Base-by-base conservation (phyloP, 2,329 filamentous ascomycete species). In the Colletotrichum somersetense region DNA sequence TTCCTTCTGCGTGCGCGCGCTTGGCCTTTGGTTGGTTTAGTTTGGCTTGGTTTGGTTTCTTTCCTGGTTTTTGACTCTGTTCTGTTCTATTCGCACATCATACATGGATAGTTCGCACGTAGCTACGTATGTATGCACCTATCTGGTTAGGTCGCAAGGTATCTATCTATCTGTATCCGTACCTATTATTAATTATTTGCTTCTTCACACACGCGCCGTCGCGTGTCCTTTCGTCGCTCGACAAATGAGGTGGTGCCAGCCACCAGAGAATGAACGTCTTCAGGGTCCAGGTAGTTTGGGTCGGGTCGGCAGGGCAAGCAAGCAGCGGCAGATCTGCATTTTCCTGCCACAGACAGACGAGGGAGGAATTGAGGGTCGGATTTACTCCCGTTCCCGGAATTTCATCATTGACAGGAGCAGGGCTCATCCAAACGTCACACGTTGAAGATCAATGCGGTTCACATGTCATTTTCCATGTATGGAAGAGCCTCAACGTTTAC, bases 301-400 rank as follows among this genome's bases (percentile, higher is more conserved):
- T 56, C 16, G 20, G 42, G 42, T 14, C 14, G 8, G 12, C 40
- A 42, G 38, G 38, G 16, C 42, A 44, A 44, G 56, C 64, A 52
- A 52, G 61, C 55, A 38, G 59, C 70, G 70, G 66, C 70, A 72
- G 70, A 70, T 72, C 66, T 65, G 61, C 65, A 56, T 35, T 6
- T 48, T 48, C 38, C 46, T 46, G 30, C 16, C 23, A 57, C 44
- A 44, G 52, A 48, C 40, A 30, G 30, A 30, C 30, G 30, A 30
- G 30, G 30, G 56, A 48, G 38, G 46, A 26, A 70, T 23, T 56
- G 48, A 30, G 53, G 66, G 40, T 67, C n/a, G 66, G 50, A 55
- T 62, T 56, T 42, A 6, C 66, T 62, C 64, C 67, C 44, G 56
- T 16, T 61, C 56, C 68, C 53, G 16, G 57, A 40, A 42, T 53